These are phyloP conservation scores for Combretum micranthum DNA, from an alignment of 345 rosid genomes.

Conservation along the genomic window DNA sequence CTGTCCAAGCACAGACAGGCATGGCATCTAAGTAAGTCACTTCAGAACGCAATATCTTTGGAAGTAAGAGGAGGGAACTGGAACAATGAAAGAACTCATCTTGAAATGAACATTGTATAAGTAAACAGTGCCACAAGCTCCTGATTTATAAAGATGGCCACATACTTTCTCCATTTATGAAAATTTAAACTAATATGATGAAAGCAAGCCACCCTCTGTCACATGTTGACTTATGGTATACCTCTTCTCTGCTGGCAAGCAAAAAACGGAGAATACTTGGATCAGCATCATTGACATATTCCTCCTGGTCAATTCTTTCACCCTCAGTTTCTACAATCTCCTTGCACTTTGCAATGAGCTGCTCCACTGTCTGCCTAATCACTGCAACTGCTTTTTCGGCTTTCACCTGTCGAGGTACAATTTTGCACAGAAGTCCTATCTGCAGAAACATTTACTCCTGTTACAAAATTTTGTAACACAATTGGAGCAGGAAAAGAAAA, in stretches of 20 bases:
- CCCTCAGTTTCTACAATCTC: conserved; percentile 90
- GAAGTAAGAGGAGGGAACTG: too few relatives aligned
- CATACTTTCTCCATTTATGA: too few relatives aligned
- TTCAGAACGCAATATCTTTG: too few relatives aligned
- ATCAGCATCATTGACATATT: conserved; percentile 85
- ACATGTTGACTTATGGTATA: conserved; percentile 8
- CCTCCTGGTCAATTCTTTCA: conserved; percentile 75
- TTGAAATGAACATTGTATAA: too few relatives aligned
- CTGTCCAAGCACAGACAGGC: too few relatives aligned
- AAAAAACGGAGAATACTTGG: conserved; percentile 90
- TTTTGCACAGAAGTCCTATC: conserved; percentile 68
- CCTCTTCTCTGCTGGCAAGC: conserved; percentile 98
- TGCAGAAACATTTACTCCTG: conserved; percentile 15
- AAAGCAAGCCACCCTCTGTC: too few relatives aligned
- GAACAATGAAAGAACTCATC: too few relatives aligned
- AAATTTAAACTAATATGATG: too few relatives aligned
- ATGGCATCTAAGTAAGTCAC: too few relatives aligned
- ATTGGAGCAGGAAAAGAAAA: background rate
- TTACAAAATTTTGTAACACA: conserved; percentile 1
- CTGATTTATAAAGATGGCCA: too few relatives aligned
- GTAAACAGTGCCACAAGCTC: too few relatives aligned
- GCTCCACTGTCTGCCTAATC: conserved; percentile 73
- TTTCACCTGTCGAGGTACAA: conserved; percentile 86
- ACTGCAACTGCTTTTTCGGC: conserved; percentile 77
- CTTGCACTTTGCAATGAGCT: conserved; percentile 72